Base-by-base conservation (phyloP, 2,329 filamentous ascomycete species). In the Byssochlamys sp. region DNA sequence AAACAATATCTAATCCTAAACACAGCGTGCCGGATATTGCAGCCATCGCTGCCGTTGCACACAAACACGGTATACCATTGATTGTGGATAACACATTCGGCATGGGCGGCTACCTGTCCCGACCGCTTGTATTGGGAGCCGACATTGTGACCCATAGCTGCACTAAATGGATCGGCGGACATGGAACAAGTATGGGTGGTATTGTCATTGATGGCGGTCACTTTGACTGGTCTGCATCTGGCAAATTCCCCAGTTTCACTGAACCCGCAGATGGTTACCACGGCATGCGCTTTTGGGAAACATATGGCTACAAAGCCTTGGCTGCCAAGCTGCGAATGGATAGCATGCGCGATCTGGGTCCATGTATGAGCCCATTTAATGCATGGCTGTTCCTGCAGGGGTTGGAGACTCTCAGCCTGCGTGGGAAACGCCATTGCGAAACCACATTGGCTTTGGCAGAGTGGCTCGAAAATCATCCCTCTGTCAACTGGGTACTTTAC, bases 101-200 rank as follows among this genome's bases (percentile, higher is more conserved):
- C 55, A 89, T 89, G 10, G 90, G 90, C 58, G 90, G 90, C 55
- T 95, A 88, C 80, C 91, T 89, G 71, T 78, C 87, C 63, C 83
- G 86, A 3, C 90, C 90, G 52, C 90, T 95, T 66, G 84, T 90
- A 29, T 87, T 92, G 72, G 90, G 90, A 56, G 90, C 88, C 61
- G 90, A 95, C 71, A 94, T 95, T 60, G 86, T 95, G 53, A 88
- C 94, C 27, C 90, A 95, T 80, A 90, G 87, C 24, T 89, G 89
- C 9, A 95, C 90, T 59, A 95, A 95, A 75, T 95, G 90, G 90
- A 95, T 95, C 61, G 90, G 90, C 57, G 90, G 90, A 55, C 90
- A 95, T 74, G 90, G 90, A 61, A 92, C 90, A 33, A 95, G 89
- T 28, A 87, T 95, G 62, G 90, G 82, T 58, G 90, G 90, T 60